These are phyloP conservation scores for Chaetothyriales sp. DNA, from an alignment of 2,329 filamentous ascomycete genomes.

Conservation along the genomic window DNA sequence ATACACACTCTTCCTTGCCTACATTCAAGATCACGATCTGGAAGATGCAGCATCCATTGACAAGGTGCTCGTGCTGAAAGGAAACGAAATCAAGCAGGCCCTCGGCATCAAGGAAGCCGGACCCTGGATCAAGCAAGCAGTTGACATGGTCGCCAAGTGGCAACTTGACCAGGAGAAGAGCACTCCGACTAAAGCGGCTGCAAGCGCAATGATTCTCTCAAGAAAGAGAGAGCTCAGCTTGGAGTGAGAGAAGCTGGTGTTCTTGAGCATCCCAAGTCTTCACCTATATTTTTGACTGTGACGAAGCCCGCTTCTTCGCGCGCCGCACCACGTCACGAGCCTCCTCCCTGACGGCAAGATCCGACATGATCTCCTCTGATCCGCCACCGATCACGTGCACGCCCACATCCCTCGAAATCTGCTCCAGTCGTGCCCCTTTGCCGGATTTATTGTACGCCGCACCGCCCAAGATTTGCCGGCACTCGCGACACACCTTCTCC, in stretches of 20 bases:
- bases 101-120: slow-evolving; percentile 56
- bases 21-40: slow-evolving; percentile 38
- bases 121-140: slow-evolving; percentile 68
- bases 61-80: slow-evolving; percentile 56
- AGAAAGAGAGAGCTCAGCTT: slow-evolving; percentile 39
- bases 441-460: slow-evolving; percentile 58
- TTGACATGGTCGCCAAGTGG: slow-evolving; percentile 74
- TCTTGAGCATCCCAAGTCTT: neutral
- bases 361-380: slow-evolving; percentile 59
- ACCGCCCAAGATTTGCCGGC: slow-evolving; percentile 50
- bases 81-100: slow-evolving; percentile 55
- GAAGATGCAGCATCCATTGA: slow-evolving; percentile 31
- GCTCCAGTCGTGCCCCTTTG: slow-evolving; percentile 57
- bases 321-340: slow-evolving; percentile 47
- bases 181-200: slow-evolving; percentile 11
- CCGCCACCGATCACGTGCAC: slow-evolving; percentile 52
- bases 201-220: slow-evolving; percentile 38
- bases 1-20: slow-evolving; percentile 42
- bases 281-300: slow-evolving; percentile 13
- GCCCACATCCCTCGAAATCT: slow-evolving; percentile 51
- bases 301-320: slow-evolving; percentile 14
- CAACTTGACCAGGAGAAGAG: slow-evolving; percentile 60
- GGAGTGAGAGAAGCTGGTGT: slow-evolving; percentile 6
- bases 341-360: slow-evolving; percentile 55
- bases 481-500: slow-evolving; percentile 41